Conservation (phyloP, 495 filamentous ascomycete species). For the Hyaloscypha bicolor region DNA sequence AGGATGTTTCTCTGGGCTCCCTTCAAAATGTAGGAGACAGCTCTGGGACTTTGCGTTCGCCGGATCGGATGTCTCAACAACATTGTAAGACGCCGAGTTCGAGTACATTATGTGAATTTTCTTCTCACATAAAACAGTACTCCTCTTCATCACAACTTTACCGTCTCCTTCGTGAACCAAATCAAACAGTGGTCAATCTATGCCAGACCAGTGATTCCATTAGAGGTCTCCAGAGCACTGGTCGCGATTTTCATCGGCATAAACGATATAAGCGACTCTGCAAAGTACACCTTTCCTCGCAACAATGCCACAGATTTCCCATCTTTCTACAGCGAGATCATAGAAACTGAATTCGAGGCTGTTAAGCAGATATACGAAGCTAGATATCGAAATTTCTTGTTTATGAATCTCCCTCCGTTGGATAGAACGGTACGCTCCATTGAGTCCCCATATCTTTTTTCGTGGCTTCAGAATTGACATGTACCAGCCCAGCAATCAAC, state of each 20-base stretch:
- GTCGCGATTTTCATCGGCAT: constrained; percentile 78
- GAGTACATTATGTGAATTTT: neutral
- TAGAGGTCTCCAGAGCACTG: constrained; percentile 56
- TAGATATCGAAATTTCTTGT: constrained; percentile 48
- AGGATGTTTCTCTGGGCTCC: constrained; percentile 46
- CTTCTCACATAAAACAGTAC: constrained; percentile 55
- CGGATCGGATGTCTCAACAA: constrained; percentile 49
- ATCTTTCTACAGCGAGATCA: constrained; percentile 35
- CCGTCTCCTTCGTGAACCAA: constrained; percentile 20
- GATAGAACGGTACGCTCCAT: constrained; percentile 37
- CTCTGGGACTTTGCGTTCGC: constrained; percentile 61
- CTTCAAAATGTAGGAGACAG: constrained; percentile 43
- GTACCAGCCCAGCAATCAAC: constrained; percentile 39
- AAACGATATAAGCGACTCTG: constrained; percentile 73
- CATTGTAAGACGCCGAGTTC: constrained; percentile 22
- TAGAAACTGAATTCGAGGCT: constrained; percentile 40
- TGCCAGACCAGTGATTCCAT: constrained; percentile 49
- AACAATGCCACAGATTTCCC: constrained; percentile 38
- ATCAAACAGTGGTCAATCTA: constrained; percentile 54
- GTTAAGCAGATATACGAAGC: constrained; percentile 39
- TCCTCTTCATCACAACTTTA: constrained; percentile 46
- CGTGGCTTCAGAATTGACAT: neutral
- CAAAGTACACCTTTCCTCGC: constrained; percentile 36
- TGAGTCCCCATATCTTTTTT: neutral
- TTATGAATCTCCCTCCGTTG: constrained; percentile 54